Percentiles rank a stretch among this genome's conserved stretches.
Conservation (phyloP, 345 rosid genomes). For the Punica granatum region DNA sequence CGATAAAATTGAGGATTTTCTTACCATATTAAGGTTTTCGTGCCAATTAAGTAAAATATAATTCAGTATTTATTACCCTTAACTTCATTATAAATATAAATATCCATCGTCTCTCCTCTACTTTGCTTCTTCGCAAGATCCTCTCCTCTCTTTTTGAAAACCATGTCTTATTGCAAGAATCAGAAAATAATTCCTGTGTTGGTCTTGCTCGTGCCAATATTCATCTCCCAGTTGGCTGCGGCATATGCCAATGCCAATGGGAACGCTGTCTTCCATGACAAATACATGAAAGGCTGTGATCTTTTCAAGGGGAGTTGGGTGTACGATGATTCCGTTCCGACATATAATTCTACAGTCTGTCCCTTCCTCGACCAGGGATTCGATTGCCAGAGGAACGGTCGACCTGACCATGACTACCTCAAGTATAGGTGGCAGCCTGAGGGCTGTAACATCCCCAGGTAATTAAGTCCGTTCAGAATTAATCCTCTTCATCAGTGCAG, state of each 20-base stretch:
- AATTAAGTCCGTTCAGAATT: no score
- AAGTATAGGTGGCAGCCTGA: constrained; percentile 22
- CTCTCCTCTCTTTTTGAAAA: not conserved
- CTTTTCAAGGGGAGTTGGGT: constrained; percentile 42
- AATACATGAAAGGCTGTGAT: constrained; percentile 15
- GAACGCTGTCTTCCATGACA: no score
- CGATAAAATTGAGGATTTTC: not conserved
- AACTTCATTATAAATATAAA: not conserved
- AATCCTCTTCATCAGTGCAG: not conserved
- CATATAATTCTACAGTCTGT: constrained; percentile 20
- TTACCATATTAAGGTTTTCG: not conserved
- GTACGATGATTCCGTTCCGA: constrained; percentile 25
- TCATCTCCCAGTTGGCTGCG: no score
- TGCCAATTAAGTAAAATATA: not conserved
- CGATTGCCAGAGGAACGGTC: constrained; percentile 17
- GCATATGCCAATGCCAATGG: no score
- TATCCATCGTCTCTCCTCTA: not conserved
- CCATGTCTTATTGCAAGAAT: no score
- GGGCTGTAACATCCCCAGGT: constrained; percentile 20
- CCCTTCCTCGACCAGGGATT: constrained; percentile 17
- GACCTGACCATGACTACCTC: constrained; percentile 20
- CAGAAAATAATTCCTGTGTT: no score
- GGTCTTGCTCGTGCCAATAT: no score
- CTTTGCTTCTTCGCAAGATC: no score
- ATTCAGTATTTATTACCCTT: not conserved